Percentiles rank a stretch among this genome's conserved stretches.
These are phyloP conservation scores for Ascochyta rabiei DNA, from an alignment of 2,329 filamentous ascomycete species.

Conservation along the genomic window DNA sequence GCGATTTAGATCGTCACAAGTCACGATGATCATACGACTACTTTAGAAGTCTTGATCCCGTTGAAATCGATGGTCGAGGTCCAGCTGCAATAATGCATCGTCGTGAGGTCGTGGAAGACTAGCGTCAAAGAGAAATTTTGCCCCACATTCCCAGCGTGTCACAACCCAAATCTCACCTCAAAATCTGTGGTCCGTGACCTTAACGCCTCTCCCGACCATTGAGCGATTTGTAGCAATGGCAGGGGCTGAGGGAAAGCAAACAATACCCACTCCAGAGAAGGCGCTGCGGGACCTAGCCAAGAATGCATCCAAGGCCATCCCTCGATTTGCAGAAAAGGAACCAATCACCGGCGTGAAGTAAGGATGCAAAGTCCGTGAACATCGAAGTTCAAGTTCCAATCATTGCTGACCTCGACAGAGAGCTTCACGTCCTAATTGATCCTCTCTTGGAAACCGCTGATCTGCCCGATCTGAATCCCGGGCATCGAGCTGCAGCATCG, in stretches of 20 bases:
- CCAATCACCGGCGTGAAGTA: constrained; percentile 43
- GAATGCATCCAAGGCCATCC: constrained; percentile 32
- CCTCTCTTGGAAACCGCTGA: constrained; percentile 44
- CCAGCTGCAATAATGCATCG: neutral
- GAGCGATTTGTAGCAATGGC: neutral
- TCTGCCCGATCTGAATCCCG: constrained; percentile 36
- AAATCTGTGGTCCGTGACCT: constrained; percentile 13
- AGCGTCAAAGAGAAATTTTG: constrained; percentile 7
- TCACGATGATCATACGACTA: too few relatives aligned
- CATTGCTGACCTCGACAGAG: constrained; percentile 34
- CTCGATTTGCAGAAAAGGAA: constrained; percentile 34
- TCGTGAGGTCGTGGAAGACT: neutral
- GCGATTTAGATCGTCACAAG: too few relatives aligned
- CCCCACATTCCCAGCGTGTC: constrained; percentile 11
- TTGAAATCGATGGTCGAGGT: too few relatives aligned
- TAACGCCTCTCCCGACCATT: constrained; percentile 1
- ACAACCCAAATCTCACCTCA: constrained; percentile 6
- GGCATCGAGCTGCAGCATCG: constrained; percentile 54
- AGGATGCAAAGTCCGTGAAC: constrained; percentile 46
- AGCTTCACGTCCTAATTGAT: constrained; percentile 34
- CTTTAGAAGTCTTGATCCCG: too few relatives aligned
- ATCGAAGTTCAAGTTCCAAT: constrained; percentile 21
- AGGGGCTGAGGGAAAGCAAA: neutral
- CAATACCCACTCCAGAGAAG: constrained; percentile 33
- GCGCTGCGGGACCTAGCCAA: constrained; percentile 36